phyloP scores from a whole-genome alignment of 768 basidiomycete species.

The Boletus rubroflammeus region DNA sequence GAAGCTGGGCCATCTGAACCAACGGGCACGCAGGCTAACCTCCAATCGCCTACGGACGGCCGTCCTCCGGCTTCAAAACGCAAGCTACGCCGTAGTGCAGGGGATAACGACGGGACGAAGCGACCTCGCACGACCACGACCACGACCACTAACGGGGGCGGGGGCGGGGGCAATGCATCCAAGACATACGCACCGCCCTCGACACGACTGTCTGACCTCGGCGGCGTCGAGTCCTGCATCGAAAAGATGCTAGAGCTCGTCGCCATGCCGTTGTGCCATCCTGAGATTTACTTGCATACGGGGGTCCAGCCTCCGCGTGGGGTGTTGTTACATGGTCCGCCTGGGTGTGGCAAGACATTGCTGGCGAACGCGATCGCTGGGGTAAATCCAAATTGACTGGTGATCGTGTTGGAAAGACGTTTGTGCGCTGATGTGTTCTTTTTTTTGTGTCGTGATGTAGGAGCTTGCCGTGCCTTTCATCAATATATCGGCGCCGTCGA shows the following conservation, averaged over 20 bases:
- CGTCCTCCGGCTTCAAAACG: constrained; percentile 48
- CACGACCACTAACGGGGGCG: not conserved
- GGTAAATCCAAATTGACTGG: constrained; percentile 42
- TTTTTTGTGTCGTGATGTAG: constrained; percentile 36
- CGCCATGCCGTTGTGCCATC: constrained; percentile 91
- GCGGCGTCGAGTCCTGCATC: constrained; percentile 80
- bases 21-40: not conserved
- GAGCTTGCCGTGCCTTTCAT: constrained; percentile 93
- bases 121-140: constrained; percentile 41
- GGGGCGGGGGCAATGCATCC: constrained; percentile 19
- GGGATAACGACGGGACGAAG: constrained; percentile 52
- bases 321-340: constrained; percentile 90
- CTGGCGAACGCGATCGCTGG: constrained; percentile 95
- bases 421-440: not conserved
- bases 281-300: constrained; percentile 91
- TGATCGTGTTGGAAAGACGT: not conserved
- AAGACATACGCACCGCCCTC: constrained; percentile 61
- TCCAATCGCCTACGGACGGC: not conserved
- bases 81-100: constrained; percentile 50
- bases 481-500: constrained; percentile 88
- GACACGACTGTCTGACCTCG: constrained; percentile 78
- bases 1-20: constrained; percentile 11
- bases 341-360: constrained; percentile 95
- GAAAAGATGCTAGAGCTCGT: constrained; percentile 97
- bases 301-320: constrained; percentile 92